Base-by-base conservation (phyloP, 192 early-diverging fungal species). In the Chytriomyces confervae region DNA sequence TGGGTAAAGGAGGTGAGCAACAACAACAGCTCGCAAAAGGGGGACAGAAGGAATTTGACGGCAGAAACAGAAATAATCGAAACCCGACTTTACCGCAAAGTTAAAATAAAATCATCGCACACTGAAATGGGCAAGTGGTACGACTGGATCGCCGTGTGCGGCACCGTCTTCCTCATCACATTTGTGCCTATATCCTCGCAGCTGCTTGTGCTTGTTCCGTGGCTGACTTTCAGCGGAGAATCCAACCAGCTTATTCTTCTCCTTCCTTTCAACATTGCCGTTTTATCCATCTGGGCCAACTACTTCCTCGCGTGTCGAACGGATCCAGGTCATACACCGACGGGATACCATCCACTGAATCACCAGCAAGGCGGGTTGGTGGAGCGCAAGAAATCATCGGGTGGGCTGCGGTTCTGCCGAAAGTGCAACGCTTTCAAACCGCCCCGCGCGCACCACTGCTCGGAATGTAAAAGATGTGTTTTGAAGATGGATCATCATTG, bases 221-320 rank as follows among this genome's bases (percentile, higher is more conserved):
- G 85, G 85, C 81, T 89, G 24, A 49, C 68, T 11, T 86, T 78
- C 64, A 6, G 27, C 27, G 49, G 51, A 27, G 27, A 27, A 36
- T 27, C 10, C 23, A 4, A 3, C 20, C 49, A 60, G 77, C 61
- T 57, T 24, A 18, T 65, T 91, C 11, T 87, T 91, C 75, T 83
- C 10, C 84, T 85, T 9, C 91, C 92, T 5, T 95, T 97, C 86
- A 94, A 99, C 83, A 65, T 92, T 48, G 84, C 88, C 61, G 87
- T 95, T 27, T 81, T 90, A 44, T 86, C 92, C 48, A 90, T 96
- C n/a, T 92, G 89, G 82, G 86, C 92, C 84, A 96, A 97, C 85
- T 99, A 97, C 82, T 92, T 87, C 68, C 83, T 95, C 29, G 92
- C 93, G 10, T 91, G 89, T 66, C 81, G 79, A 1, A 94, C 92